Evolutionary conservation across 2,329 filamentous ascomycete genomes (phyloP), one percentile per base, ranked within the genome.

Genomic region (Pseudohalonectria lignicola): DNA sequence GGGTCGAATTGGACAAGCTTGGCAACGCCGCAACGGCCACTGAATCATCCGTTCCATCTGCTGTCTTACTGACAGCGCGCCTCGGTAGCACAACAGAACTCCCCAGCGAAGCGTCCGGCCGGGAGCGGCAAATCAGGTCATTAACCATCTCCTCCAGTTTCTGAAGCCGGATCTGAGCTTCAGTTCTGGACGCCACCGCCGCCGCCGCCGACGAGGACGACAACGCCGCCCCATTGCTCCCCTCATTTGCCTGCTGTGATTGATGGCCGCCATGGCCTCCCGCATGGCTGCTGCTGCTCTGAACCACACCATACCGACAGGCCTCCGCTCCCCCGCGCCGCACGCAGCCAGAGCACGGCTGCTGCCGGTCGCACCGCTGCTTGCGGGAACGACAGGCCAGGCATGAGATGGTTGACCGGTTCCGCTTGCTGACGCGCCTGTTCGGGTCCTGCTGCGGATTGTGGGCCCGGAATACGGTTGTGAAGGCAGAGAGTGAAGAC

Each of bases 81-180:
- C n/a, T n/a, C n/a, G n/a, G n/a, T n/a, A n/a, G n/a, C n/a, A n/a
- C n/a, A n/a, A n/a, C n/a, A n/a, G n/a, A n/a, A n/a, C n/a, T n/a
- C n/a, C n/a, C n/a, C n/a, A n/a, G n/a, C n/a, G n/a, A n/a, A n/a
- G n/a, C n/a, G n/a, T n/a, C n/a, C n/a, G n/a, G n/a, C n/a, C n/a
- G n/a, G n/a, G 32, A 37, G 17, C 28, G 41, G 10, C 36, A 40
- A 21, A 60, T 52, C 12, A 65, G 48, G 8, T 51, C 50, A 39
- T 54, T 60, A 23, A 66, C 60, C 43, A 67, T 53, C 39, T 59
- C 52, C 44, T 67, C 63, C 3, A 67, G 54, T 45, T 53, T 55
- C 42, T 55, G 56, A 31, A 67, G 49, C 40, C 56, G 56, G 15
- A 53, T 36, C 47, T 63, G 63, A 13, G 63, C 54, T 40, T 64